Evolutionary conservation across 768 basidiomycete species (phyloP).

Genomic region (Botryobasidium botryosum): DNA sequence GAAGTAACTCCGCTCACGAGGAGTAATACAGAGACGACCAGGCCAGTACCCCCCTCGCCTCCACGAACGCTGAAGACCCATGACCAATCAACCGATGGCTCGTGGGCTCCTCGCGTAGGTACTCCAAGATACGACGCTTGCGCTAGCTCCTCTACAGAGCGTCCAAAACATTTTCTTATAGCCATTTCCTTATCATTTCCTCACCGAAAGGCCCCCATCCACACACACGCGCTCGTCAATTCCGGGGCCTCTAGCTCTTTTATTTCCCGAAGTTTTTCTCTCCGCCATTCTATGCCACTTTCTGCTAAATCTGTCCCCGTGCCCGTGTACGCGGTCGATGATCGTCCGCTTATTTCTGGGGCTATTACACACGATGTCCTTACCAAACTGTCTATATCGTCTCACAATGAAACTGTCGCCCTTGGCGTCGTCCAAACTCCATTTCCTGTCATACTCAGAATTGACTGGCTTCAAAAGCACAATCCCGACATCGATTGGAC

Average conservation of each 20-base stretch:
- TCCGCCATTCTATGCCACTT: conserved; percentile 21
- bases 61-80: neutral
- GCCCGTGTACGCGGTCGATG: conserved; percentile 24
- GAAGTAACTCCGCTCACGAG: neutral
- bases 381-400: conserved; percentile 15
- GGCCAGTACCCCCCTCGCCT: neutral
- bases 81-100: neutral
- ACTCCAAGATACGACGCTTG: neutral
- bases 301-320: conserved; percentile 18
- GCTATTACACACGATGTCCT: conserved; percentile 25
- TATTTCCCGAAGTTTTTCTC: conserved; percentile 22
- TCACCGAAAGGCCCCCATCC: conserved; percentile 18
- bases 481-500: conserved; percentile 24
- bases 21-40: neutral
- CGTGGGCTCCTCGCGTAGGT: neutral
- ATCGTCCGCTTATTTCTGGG: conserved; percentile 26
- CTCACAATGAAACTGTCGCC: conserved; percentile 18
- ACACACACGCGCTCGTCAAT: conserved; percentile 25
- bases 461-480: conserved; percentile 24
- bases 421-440: conserved; percentile 21
- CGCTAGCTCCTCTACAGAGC: conserved; percentile 1
- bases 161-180: conserved; percentile 17
- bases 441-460: conserved; percentile 23
- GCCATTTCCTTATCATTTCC: conserved; percentile 18
- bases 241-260: conserved; percentile 23